Evolutionary conservation across 2,329 filamentous ascomycete species (phyloP), one percentile per base, ranked within the genome.

Genomic region (Delphinella strobiligena): DNA sequence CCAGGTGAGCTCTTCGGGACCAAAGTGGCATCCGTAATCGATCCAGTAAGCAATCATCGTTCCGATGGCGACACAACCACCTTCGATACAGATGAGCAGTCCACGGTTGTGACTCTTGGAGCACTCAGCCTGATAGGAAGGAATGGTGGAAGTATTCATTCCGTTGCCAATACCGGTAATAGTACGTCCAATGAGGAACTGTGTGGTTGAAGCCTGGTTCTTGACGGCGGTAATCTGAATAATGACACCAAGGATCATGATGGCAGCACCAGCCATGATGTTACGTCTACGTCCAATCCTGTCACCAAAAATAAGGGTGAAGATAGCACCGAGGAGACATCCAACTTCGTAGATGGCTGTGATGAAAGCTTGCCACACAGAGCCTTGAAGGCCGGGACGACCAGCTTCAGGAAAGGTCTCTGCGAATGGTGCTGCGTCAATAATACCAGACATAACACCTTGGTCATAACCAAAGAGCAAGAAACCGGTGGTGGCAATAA

Each of bases 21-120:
- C 67, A 37, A 72, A 61, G 1, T 70, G 68, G 42, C 73, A 67
- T 35, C 70, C 67, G 41, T 69, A 63, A 45, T 72, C 66, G 45
- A 69, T 58, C 68, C 68, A 68, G 56, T 70, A 67, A 45, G 60
- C 63, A 39, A 69, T 56, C 45, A 64, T 68, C 40, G 69, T 64
- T 45, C 68, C 68, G 39, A 64, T 66, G 12, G 67, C 68, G 40
- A 71, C 69, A 51, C 69, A 53, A 31, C 64, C 54, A 37, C 66
- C 61, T 51, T 68, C 63, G 14, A 69, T 60, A 61, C 70, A 70
- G 49, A 72, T 66, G 45, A 71, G 53, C 44, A 67, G 63, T 9
- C 68, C 68, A 43, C 68, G 61, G 32, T 60, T 59, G 44, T 72
- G 66, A 5, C 66, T 61, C 45, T 67, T 66, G 32, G 66, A 67